phyloP scores from a whole-genome alignment of 345 rosid species.

The Theobroma cacao region DNA sequence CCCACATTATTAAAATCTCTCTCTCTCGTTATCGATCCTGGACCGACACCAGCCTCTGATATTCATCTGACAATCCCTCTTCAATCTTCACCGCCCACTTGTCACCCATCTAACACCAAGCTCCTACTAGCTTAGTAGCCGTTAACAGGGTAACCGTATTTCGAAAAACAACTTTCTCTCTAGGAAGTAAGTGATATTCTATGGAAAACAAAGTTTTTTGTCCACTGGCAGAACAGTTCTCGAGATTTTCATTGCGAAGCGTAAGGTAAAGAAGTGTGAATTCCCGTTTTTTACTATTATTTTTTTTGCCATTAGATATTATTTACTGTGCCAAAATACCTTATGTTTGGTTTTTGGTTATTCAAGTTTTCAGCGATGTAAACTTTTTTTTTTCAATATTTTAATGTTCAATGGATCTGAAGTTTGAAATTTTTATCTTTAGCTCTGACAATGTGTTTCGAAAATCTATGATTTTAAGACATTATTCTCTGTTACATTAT shows the following conservation, averaged over 20 bases:
- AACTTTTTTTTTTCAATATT: background rate
- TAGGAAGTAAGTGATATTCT: background rate
- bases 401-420: constrained; percentile 19
- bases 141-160: constrained; percentile 5
- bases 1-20: background rate
- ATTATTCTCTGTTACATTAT: constrained; percentile 19
- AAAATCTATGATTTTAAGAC: constrained; percentile 31
- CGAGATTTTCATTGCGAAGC: constrained; percentile 11
- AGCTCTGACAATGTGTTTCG: constrained; percentile 6
- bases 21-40: background rate
- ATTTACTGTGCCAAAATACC: background rate
- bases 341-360: background rate
- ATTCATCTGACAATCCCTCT: background rate
- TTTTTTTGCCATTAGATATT: background rate
- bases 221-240: background rate
- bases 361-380: constrained; percentile 1
- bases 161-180: background rate
- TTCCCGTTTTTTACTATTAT: background rate
- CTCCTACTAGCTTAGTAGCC: background rate
- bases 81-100: constrained; percentile 4
- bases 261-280: background rate
- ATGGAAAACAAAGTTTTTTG: background rate
- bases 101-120: background rate
- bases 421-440: background rate
- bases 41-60: background rate